Percentiles rank a stretch among this genome's conserved stretches.
Evolutionary conservation across 768 basidiomycete species (phyloP).

Genomic region (Macrolepiota dolichaula): DNA sequence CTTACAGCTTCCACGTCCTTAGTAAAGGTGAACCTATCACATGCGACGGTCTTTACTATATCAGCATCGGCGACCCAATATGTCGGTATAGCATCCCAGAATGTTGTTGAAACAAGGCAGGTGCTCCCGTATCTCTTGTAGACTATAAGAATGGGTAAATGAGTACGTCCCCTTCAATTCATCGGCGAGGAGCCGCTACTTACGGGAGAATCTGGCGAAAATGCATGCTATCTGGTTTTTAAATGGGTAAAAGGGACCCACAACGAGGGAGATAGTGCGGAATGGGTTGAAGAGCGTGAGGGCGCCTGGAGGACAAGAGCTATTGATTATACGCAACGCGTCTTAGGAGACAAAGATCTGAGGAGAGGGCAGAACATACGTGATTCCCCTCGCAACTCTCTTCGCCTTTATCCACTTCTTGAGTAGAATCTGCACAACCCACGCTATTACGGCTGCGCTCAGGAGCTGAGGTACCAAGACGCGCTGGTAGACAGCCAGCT

Average conservation of each 20-base stretch:
- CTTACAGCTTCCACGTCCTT: conserved; percentile 37
- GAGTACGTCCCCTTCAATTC: not conserved
- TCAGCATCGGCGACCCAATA: conserved; percentile 45
- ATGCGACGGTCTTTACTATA: conserved; percentile 31
- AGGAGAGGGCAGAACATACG: not conserved
- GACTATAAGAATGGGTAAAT: conserved; percentile 21
- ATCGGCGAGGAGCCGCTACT: conserved; percentile 11
- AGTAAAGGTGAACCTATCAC: conserved; percentile 30
- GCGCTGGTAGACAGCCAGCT: not conserved
- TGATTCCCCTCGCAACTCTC: not conserved
- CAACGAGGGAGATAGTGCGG: conserved; percentile 18
- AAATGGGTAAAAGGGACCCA: conserved; percentile 31
- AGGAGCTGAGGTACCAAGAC: not conserved
- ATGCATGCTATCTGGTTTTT: conserved; percentile 29
- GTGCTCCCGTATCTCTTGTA: conserved; percentile 38
- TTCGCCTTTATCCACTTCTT: conserved; percentile 3
- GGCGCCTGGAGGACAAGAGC: conserved; percentile 13
- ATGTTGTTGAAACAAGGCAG: conserved; percentile 29
- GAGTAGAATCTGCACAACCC: not conserved
- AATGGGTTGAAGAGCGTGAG: conserved; percentile 27
- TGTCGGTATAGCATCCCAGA: conserved; percentile 26
- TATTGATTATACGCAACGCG: not conserved
- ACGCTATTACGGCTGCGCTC: not conserved
- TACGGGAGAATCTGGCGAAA: conserved; percentile 32
- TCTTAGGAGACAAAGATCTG: not conserved